Percentiles rank a stretch among this genome's conserved stretches.
Conservation (phyloP, 1,284 basidiomycete genomes). For the Puccinia brachypodii region DNA sequence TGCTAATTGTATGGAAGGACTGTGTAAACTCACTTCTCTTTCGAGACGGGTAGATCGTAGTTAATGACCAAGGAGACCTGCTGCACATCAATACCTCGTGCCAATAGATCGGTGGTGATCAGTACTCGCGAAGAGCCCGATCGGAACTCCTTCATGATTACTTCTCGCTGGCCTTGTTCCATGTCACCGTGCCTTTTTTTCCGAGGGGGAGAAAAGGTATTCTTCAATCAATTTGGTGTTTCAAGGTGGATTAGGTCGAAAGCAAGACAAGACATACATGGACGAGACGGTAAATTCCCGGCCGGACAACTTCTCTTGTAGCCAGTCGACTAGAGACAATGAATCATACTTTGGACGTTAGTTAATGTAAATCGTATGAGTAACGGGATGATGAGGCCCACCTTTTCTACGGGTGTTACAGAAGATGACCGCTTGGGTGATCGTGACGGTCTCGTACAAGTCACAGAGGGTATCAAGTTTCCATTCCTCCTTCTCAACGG, state of each 20-base stretch:
- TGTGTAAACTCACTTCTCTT: constrained; percentile 39
- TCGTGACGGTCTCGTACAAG: constrained; percentile 92
- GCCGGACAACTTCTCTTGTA: constrained; percentile 96
- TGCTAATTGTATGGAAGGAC: not conserved
- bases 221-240: not conserved
- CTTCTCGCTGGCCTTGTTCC: constrained; percentile 97
- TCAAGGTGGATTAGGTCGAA: not conserved
- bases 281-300: constrained; percentile 94
- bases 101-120: constrained; percentile 98
- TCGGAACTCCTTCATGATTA: constrained; percentile 98
- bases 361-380: too few species aligned
- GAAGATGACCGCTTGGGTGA: constrained; percentile 99
- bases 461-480: constrained; percentile 99
- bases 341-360: not conserved
- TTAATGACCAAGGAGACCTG: constrained; percentile 98
- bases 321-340: constrained; percentile 82
- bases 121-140: constrained; percentile 90
- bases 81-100: constrained; percentile 96
- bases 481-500: constrained; percentile 99
- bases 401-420: constrained; percentile 98
- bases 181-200: constrained; percentile 82
- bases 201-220: constrained; percentile 51
- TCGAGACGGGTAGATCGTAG: constrained; percentile 75
- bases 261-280: constrained; percentile 60
- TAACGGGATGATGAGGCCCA: constrained; percentile 49